Percentiles rank a stretch among this genome's conserved stretches.
Conservation (phyloP, 78 protist genomes). For the Cavenderia fasciculata region DNA sequence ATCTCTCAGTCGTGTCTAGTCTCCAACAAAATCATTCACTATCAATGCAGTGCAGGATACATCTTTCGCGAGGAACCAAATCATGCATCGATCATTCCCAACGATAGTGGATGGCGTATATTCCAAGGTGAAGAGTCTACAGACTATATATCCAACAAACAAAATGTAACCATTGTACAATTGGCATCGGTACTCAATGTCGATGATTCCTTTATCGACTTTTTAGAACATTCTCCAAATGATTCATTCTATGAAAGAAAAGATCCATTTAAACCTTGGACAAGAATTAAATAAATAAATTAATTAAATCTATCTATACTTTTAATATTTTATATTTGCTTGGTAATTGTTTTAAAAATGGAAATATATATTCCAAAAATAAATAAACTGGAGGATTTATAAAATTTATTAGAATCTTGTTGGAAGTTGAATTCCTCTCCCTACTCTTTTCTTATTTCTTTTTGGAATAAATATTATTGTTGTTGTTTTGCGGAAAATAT, state of each 20-base stretch:
- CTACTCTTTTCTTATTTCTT: too few relatives aligned
- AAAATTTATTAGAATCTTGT: too few relatives aligned
- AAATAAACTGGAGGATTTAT: too few relatives aligned
- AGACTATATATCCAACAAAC: conserved; percentile 12
- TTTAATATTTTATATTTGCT: too few relatives aligned
- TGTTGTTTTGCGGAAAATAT: too few relatives aligned
- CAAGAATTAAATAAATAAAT: neutral
- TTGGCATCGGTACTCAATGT: conserved; percentile 12
- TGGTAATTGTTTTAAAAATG: too few relatives aligned
- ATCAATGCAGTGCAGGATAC: neutral
- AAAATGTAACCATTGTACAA: neutral
- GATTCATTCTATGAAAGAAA: conserved; percentile 18
- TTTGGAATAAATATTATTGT: too few relatives aligned
- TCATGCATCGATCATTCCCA: neutral
- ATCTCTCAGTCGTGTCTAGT: conserved; percentile 20
- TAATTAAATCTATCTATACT: too few relatives aligned
- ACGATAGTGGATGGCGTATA: conserved; percentile 48
- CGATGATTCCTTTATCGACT: conserved; percentile 16
- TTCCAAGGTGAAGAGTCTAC: conserved; percentile 36
- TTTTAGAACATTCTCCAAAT: neutral
- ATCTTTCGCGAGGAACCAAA: conserved; percentile 35
- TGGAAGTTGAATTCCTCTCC: too few relatives aligned
- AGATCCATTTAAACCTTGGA: neutral
- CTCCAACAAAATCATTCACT: neutral
- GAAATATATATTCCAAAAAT: too few relatives aligned